Evolutionary conservation across 805 yeast species (phyloP).

Genomic region (Candida coquimbonensis): DNA sequence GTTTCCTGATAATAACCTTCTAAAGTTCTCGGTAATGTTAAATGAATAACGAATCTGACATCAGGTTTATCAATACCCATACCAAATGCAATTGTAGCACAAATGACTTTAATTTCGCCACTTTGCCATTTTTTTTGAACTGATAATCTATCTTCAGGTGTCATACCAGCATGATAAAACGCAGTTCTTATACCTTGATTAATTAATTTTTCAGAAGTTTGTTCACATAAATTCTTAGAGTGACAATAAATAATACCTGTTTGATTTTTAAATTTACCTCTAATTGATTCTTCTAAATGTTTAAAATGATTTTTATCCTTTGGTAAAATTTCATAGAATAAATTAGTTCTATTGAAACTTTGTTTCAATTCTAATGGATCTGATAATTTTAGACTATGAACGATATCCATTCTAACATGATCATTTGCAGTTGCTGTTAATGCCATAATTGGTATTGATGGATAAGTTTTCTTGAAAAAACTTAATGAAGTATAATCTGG

Average conservation of each 20-base stretch:
- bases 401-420: conserved; percentile 79
- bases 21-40: conserved; percentile 79
- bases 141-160: conserved; percentile 57
- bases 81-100: conserved; percentile 98
- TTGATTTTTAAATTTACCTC: conserved; percentile 40
- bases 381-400: conserved; percentile 62
- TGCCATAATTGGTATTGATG: conserved; percentile 87
- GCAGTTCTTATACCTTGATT: conserved; percentile 60
- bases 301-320: conserved; percentile 51
- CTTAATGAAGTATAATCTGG: conserved; percentile 87
- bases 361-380: conserved; percentile 69
- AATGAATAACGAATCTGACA: conserved; percentile 86
- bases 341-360: conserved; percentile 85
- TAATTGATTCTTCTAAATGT: conserved; percentile 53
- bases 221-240: conserved; percentile 84
- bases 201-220: conserved; percentile 54
- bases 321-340: conserved; percentile 67
- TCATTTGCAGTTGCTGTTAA: conserved; percentile 95
- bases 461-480: conserved; percentile 64
- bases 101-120: conserved; percentile 65
- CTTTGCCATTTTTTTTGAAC: conserved; percentile 84
- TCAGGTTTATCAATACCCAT: conserved; percentile 99
- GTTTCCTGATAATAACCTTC: conserved; percentile 98
- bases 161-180: conserved; percentile 94
- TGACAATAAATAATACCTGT: conserved; percentile 94